These are phyloP conservation scores for Aspergillus chevalieri DNA, from an alignment of 2,329 filamentous ascomycete species.

Conservation along the genomic window DNA sequence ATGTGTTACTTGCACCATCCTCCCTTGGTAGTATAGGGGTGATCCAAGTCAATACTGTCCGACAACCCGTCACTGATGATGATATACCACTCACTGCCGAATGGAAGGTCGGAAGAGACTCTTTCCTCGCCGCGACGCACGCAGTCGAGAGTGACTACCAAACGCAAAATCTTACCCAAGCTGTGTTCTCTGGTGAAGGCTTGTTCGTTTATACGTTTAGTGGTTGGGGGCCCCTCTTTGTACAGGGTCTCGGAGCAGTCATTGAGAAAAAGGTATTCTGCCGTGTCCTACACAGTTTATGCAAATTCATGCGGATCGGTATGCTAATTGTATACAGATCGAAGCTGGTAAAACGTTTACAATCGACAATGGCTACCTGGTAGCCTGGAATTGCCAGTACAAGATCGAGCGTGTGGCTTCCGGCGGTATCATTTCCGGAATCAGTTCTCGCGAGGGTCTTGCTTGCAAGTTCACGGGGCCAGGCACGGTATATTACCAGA, in stretches of 20 bases:
- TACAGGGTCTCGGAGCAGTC: constrained; percentile 90
- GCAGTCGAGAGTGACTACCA: constrained; percentile 86
- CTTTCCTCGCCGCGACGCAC: constrained; percentile 77
- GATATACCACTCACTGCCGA: constrained; percentile 14
- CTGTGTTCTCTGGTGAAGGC: constrained; percentile 89
- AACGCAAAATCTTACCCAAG: constrained; percentile 77
- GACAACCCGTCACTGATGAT: constrained; percentile 37
- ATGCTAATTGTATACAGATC: constrained; percentile 22
- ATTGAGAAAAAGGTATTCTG: constrained; percentile 80
- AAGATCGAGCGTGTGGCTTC: constrained; percentile 82
- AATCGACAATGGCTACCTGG: constrained; percentile 85
- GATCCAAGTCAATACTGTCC: constrained; percentile 53
- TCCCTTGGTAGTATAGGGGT: constrained; percentile 80
- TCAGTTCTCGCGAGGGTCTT: constrained; percentile 76
- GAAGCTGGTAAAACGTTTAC: constrained; percentile 73
- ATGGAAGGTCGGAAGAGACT: constrained; percentile 83
- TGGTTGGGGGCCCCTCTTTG: constrained; percentile 76
- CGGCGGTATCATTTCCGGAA: constrained; percentile 83
- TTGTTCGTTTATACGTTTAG: constrained; percentile 83
- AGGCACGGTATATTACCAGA: constrained; percentile 88
- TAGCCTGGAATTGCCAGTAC: constrained; percentile 97
- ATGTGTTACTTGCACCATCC: constrained; percentile 75
- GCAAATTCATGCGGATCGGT: not conserved
- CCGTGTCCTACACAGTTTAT: not conserved
- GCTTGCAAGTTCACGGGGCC: constrained; percentile 92